Base-by-base conservation (phyloP, 495 filamentous ascomycete genomes). In the Hypoxylon intermedium region DNA sequence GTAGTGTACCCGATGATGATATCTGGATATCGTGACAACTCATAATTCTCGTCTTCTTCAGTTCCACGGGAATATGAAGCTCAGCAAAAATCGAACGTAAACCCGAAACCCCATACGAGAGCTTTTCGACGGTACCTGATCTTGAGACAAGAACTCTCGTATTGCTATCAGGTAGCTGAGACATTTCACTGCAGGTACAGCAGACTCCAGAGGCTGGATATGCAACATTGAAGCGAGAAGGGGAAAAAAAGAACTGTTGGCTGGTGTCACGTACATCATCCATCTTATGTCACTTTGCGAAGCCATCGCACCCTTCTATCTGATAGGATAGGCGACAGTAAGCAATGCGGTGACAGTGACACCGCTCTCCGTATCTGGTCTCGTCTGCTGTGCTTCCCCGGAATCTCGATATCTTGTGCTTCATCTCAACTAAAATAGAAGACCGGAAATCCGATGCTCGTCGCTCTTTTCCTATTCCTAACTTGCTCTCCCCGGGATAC, bases 181-280 rank as follows among this genome's bases (percentile, higher is more conserved):
- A 3, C 24, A 26, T 26, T 7, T 38, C 11, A 38, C 36, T 38
- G 36, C 36, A 38, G 36, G 36, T 38, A 38, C 36, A 18, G 36
- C 9, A 38, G 30, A 36, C 20, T 6, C 31, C 9, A 57, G 19
- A 59, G 28, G 41, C 13, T 3, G n/a, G 12, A 4, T 13, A n/a
- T n/a, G n/a, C n/a, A n/a, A n/a, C n/a, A n/a, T n/a, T n/a, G n/a
- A n/a, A n/a, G n/a, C n/a, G n/a, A n/a, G n/a, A n/a, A n/a, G n/a
- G 13, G 18, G 13, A 38, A 38, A 16, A 3, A 3, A 30, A 26
- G 19, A 47, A 30, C 34, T 43, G 23, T 33, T 23, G n/a, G n/a
- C n/a, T n/a, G n/a, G 57, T 60, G 19, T 19, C 26, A 53, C 57
- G 23, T 41, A 43, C 11, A n/a, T n/a, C n/a, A n/a, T n/a, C n/a